Evolutionary conservation across 1,139 yeast species (phyloP).

Genomic region (Nadsonia starkeyi-henricii): DNA sequence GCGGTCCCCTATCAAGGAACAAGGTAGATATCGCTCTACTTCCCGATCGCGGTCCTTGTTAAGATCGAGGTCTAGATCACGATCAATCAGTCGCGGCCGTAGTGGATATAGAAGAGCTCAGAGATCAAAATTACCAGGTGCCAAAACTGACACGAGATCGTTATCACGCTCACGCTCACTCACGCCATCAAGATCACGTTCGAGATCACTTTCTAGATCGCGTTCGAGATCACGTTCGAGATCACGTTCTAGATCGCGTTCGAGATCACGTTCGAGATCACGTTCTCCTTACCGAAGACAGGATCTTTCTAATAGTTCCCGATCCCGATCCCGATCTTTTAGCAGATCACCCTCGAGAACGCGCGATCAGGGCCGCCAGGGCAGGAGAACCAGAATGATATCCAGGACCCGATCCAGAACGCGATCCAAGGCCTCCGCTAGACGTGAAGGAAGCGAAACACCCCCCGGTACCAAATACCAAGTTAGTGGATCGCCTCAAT

Average conservation of each 20-base stretch:
- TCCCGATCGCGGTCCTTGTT: conserved; percentile 2
- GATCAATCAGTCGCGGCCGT: background rate
- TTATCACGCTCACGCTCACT: conserved; percentile 2
- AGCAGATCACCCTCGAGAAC: conserved; percentile 5
- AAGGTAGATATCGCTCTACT: conserved; percentile 6
- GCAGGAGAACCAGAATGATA: background rate
- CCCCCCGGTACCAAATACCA: no score
- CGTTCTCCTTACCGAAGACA: background rate
- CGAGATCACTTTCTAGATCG: conserved; percentile 9
- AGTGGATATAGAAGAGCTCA: background rate
- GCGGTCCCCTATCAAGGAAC: conserved; percentile 4
- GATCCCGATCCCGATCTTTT: conserved; percentile 7
- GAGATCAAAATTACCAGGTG: background rate
- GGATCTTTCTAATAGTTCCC: background rate
- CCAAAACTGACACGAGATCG: background rate
- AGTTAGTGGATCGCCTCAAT: background rate
- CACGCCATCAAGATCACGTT: conserved; percentile 8
- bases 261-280: conserved; percentile 8
- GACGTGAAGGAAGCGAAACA: background rate
- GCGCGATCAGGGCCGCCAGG: background rate
- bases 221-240: conserved; percentile 11
- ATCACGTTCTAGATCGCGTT: conserved; percentile 10
- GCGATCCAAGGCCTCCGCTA: background rate
- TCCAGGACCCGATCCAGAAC: background rate
- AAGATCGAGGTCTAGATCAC: conserved; percentile 2